Conservation (phyloP, 1,284 basidiomycete genomes). For the Baeospora myosura region DNA sequence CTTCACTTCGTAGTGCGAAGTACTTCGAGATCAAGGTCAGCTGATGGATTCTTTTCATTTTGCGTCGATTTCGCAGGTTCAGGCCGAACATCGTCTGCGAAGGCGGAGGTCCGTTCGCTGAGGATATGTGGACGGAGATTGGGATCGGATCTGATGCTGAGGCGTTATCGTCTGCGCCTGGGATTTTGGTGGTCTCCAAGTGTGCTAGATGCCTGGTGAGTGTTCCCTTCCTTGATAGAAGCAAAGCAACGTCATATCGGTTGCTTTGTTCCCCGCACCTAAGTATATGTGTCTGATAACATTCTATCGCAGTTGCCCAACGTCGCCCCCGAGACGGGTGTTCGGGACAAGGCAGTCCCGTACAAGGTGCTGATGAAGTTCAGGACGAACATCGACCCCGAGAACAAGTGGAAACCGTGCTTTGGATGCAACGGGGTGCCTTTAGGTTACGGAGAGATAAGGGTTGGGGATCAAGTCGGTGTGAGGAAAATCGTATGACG, state of each 20-base stretch:
- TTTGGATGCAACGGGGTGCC: conserved; percentile 47
- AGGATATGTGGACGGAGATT: conserved; percentile 52
- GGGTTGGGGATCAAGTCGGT: conserved; percentile 11
- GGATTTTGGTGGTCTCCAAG: conserved; percentile 54
- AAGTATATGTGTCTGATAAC: neutral
- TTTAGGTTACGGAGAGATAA: conserved; percentile 8
- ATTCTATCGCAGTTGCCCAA: conserved; percentile 57
- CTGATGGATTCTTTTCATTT: conserved; percentile 9
- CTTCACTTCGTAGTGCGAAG: too few relatives aligned
- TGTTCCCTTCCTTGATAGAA: conserved; percentile 12
- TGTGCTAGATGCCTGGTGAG: conserved; percentile 67
- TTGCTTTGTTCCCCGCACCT: too few relatives aligned
- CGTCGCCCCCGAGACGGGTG: conserved; percentile 54
- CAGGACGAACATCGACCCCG: conserved; percentile 47
- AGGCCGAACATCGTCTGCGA: conserved; percentile 64
- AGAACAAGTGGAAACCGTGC: conserved; percentile 42
- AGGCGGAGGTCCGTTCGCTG: conserved; percentile 44
- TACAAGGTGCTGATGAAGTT: conserved; percentile 68
- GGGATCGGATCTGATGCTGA: conserved; percentile 31
- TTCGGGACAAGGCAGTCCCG: conserved; percentile 65
- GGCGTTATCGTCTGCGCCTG: conserved; percentile 20
- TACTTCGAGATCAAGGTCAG: neutral
- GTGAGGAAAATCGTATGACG: conserved; percentile 9
- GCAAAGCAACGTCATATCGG: too few relatives aligned
- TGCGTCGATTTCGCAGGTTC: conserved; percentile 40